Base-by-base conservation (phyloP, 805 yeast species). In the Lachancea cidri region DNA sequence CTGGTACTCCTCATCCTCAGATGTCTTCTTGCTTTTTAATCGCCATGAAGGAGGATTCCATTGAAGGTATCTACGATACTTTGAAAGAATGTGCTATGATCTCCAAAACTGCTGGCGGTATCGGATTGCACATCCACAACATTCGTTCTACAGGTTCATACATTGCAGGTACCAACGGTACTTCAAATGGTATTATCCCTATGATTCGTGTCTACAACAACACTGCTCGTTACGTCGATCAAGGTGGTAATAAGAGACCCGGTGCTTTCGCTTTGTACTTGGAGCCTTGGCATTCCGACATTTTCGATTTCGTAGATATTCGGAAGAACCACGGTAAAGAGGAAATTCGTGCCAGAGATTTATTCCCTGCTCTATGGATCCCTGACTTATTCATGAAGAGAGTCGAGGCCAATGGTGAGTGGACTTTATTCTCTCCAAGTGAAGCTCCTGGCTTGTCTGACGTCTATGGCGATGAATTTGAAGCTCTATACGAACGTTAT, bases 211-310 rank as follows among this genome's bases (percentile, higher is more conserved):
- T 91, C 7, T 91, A 81, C 70, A 91, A 91, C 70, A 84, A 87
- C 66, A 88, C 98, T 18, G 98, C 98, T 15, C 77, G 96, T 53
- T 91, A 89, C 58, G 98, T 91, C 32, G 98, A 91, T 57, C 98
- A 91, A 72, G 98, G 98, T 48, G 98, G 98, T 42, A 91, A 91
- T 68, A 89, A 89, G 66, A 74, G 98, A 57, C 98, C 98, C 0
- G 98, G 98, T 47, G 98, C 98, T 3, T 85, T 91, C 65, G 96
- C 96, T 27, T 67, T 88, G 29, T 91, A 89, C 65, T 64, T 91
- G 29, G 98, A 91, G 67, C 97, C 98, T 42, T 91, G 98, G 98
- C 98, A 91, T 60, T 77, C 84, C 8, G 98, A 91, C 55, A 73
- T 91, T 27, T 83, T 86, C 62, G 95, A 85, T 45, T 83, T 91